Percentiles rank a stretch among this genome's conserved stretches.
Evolutionary conservation across 495 filamentous ascomycete genomes (phyloP).

Genomic region (Talaromyces liani): DNA sequence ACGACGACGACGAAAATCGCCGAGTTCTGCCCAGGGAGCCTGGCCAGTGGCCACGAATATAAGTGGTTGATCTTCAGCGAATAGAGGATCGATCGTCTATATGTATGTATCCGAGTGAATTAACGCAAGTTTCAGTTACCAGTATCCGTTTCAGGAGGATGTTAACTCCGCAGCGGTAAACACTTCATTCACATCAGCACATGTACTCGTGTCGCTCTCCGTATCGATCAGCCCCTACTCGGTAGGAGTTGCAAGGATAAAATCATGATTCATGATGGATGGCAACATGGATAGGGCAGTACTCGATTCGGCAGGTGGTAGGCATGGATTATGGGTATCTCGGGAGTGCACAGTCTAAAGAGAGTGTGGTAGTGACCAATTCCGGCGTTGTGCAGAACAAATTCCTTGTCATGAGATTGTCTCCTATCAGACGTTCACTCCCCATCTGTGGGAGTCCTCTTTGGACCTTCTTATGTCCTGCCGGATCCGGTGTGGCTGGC

Average conservation of each 20-base stretch:
- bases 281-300: not conserved
- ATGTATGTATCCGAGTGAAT: not conserved
- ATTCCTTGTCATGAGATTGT: not conserved
- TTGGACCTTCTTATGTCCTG: not conserved
- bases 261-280: not conserved
- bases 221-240: not conserved
- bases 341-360: not conserved
- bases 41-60: not conserved
- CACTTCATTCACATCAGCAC: not conserved
- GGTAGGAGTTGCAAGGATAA: not conserved
- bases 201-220: not conserved
- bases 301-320: not conserved
- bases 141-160: not conserved
- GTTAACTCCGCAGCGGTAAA: not conserved
- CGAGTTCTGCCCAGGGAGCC: not conserved
- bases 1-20: not conserved
- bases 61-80: not conserved
- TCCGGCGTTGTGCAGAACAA: not conserved
- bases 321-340: not conserved
- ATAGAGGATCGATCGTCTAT: not conserved
- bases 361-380: not conserved
- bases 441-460: no score
- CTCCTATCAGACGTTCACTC: no score
- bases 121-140: not conserved
- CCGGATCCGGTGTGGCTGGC: not conserved